phyloP scores from a whole-genome alignment of 495 filamentous ascomycete species.

The Parmelia sp. region DNA sequence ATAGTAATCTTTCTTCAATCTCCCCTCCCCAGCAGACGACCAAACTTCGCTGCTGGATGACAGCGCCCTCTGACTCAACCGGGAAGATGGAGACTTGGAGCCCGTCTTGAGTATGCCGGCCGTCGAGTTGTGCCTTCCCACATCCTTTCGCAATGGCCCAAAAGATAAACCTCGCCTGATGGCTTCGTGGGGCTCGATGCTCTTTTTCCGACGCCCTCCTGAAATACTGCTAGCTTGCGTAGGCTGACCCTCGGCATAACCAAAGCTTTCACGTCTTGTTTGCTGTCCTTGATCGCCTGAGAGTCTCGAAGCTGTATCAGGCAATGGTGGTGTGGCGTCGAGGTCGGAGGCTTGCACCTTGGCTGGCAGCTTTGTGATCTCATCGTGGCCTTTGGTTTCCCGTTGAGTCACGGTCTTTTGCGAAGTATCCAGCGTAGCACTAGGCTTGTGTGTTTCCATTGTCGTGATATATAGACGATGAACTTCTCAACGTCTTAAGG shows the following conservation, averaged over 20 bases:
- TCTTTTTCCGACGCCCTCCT: neutral
- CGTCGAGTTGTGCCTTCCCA: conserved; percentile 45
- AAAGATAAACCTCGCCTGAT: conserved; percentile 23
- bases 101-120: conserved; percentile 48
- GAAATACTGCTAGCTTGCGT: neutral
- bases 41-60: conserved; percentile 47
- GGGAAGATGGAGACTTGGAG: conserved; percentile 54
- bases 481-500: too few species aligned
- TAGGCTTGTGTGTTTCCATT: neutral
- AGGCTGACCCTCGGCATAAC: neutral
- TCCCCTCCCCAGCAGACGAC: conserved; percentile 41
- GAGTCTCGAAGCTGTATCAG: neutral
- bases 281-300: neutral
- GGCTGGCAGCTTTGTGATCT: neutral
- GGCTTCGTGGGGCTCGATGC: conserved; percentile 11
- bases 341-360: neutral
- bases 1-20: conserved; percentile 68
- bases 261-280: neutral
- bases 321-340: neutral
- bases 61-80: conserved; percentile 49
- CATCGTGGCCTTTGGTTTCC: neutral
- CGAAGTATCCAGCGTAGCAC: neutral
- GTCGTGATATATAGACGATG: too few species aligned
- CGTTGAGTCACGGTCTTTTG: neutral
- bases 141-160: conserved; percentile 18